Base-by-base conservation (phyloP, 2,329 filamentous ascomycete species). In the Neonectria faginata region DNA sequence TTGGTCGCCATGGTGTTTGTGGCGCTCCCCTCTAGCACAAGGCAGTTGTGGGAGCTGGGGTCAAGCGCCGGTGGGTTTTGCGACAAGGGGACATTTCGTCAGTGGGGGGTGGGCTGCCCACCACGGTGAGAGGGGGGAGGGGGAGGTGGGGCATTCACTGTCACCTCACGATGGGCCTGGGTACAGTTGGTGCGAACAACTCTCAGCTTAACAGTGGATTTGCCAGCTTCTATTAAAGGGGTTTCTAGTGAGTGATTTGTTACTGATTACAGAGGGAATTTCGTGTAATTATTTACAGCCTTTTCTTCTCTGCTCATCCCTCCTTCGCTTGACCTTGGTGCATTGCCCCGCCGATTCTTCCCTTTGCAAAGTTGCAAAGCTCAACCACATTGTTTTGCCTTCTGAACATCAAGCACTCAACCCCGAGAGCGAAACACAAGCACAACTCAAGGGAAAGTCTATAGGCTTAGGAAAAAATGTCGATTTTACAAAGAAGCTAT, bases 1-100 rank as follows among this genome's bases (percentile, higher is more conserved):
- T 79, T 76, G 71, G 75, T 80, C 45, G 80, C 78, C 81, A 83
- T 83, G 12, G 66, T 78, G 67, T 67, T 66, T 59, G 58, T 70
- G 52, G 70, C 62, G 56, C 57, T 67, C 62, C 59, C 67, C 50
- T 70, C 62, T 59, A 57, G 62, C 61, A 67, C 65, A 66, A 61
- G 60, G 60, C 68, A 65, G 67, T 60, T 69, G 64, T 64, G 59
- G 64, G 67, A 73, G 68, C 70, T 75, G 62, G 62, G 53, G 67
- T 70, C 61, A 53, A 67, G 60, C 57, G 61, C 64, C 52, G 67
- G 61, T 60, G 67, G 67, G 67, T 73, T 76, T 74, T 73, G 74
- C 70, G 71, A 73, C 70, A 56, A 67, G 67, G 64, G 54, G 67
- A 69, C 73, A 73, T 73, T 76, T 77, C 72, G 70, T 72, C 70